Percentiles rank a stretch among this genome's conserved stretches.
phyloP scores from a whole-genome alignment of 1,139 yeast species.

The Blastobotrys proliferans region DNA sequence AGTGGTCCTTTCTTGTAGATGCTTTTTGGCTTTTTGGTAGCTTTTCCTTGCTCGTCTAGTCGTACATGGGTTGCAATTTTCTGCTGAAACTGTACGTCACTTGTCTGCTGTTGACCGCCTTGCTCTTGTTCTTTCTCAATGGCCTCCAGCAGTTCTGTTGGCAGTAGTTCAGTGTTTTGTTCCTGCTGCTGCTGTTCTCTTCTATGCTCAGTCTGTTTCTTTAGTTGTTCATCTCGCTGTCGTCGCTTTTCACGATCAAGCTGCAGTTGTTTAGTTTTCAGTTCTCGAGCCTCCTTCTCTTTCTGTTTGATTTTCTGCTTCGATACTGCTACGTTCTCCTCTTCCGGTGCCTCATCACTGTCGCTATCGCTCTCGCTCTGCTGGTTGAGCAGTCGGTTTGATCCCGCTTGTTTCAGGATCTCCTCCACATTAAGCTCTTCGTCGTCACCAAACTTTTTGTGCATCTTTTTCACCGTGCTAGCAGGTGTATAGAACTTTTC shows the following conservation, averaged over 20 bases:
- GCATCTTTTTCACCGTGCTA: slow-evolving; percentile 1
- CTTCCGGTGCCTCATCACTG: slow-evolving; percentile 27
- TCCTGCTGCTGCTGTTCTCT: slow-evolving; percentile 10
- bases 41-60: slow-evolving; percentile 18
- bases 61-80: slow-evolving; percentile 7
- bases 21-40: slow-evolving; percentile 29
- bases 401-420: background rate
- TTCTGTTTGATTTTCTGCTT: slow-evolving; percentile 13
- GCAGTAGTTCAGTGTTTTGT: slow-evolving; percentile 9
- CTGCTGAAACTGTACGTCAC: slow-evolving; percentile 1
- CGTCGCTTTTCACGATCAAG: slow-evolving; percentile 20
- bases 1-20: slow-evolving; percentile 50
- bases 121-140: slow-evolving; percentile 13
- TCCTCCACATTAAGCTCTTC: slow-evolving; percentile 2
- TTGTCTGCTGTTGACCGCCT: background rate
- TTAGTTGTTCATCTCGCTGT: slow-evolving; percentile 18
- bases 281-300: slow-evolving; percentile 10
- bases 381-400: background rate
- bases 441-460: slow-evolving; percentile 6
- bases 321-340: slow-evolving; percentile 20
- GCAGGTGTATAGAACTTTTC: slow-evolving; percentile 4
- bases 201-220: slow-evolving; percentile 18
- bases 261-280: slow-evolving; percentile 14
- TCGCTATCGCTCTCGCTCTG: slow-evolving; percentile 15
- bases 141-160: slow-evolving; percentile 17